phyloP scores from a whole-genome alignment of 192 early-diverging fungal genomes.

The Linnemannia hyalina region DNA sequence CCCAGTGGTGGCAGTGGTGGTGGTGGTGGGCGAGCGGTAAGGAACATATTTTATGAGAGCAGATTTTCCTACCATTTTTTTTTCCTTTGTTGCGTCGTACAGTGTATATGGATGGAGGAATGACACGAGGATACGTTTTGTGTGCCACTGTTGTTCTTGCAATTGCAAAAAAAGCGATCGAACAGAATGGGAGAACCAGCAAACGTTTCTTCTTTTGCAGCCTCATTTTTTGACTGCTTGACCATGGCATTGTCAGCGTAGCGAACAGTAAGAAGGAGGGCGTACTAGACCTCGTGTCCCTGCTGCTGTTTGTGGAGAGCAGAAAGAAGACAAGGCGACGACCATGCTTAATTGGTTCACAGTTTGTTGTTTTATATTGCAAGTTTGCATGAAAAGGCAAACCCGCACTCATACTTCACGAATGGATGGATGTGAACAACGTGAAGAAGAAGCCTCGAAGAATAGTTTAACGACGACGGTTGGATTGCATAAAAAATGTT shows the following conservation, averaged over 20 bases:
- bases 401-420: not conserved
- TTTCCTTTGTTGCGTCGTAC: no score
- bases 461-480: not conserved
- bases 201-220: no score
- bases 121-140: not conserved
- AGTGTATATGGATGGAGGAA: no score
- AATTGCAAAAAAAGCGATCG: not conserved
- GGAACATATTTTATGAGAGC: not conserved
- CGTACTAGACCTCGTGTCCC: not conserved
- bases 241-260: not conserved
- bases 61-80: not conserved
- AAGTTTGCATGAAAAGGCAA: not conserved
- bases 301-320: not conserved
- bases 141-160: not conserved
- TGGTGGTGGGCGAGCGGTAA: not conserved
- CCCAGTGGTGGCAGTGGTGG: not conserved
- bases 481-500: not conserved
- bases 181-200: not conserved
- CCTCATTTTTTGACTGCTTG: no score
- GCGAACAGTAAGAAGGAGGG: not conserved
- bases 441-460: not conserved
- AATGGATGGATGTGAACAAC: not conserved
- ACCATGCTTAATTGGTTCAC: not conserved
- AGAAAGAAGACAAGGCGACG: not conserved
- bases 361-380: not conserved